Conservation (phyloP, 257 asterid species). For the Coffea eugenioides region DNA sequence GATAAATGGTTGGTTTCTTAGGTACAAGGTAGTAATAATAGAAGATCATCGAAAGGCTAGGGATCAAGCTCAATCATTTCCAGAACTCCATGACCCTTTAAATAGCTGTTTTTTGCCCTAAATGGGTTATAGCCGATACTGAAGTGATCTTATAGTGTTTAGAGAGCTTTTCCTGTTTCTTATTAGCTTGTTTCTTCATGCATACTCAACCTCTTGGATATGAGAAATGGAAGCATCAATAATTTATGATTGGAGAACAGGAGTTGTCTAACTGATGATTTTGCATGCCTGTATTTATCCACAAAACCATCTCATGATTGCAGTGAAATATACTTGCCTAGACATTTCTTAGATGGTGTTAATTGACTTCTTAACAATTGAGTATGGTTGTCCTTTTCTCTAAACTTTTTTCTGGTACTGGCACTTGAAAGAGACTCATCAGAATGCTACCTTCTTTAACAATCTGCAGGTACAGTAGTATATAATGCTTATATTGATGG, state of each 20-base stretch:
- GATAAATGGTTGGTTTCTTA: no score
- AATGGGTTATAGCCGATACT: background rate
- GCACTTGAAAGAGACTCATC: slow-evolving; percentile 1
- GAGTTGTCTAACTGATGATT: background rate
- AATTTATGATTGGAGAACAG: background rate
- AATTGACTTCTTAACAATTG: background rate
- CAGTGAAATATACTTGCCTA: background rate
- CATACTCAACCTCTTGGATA: background rate
- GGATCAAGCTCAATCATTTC: background rate
- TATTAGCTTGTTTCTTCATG: background rate
- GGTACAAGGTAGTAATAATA: no score
- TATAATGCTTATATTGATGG: slow-evolving; percentile 82
- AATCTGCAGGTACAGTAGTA: slow-evolving; percentile 55
- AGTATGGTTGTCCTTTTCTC: background rate
- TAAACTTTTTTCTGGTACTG: background rate
- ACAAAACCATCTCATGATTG: background rate
- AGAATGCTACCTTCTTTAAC: slow-evolving; percentile 14
- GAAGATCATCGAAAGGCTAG: background rate
- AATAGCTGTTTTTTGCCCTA: background rate
- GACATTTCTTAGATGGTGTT: background rate
- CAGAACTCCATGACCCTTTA: background rate
- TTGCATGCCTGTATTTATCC: background rate
- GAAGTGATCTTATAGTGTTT: background rate
- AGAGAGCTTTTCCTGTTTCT: background rate
- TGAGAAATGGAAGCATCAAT: background rate